phyloP scores from a whole-genome alignment of 352 stramenopile genomes.

The Phytophthora tentaculata region DNA sequence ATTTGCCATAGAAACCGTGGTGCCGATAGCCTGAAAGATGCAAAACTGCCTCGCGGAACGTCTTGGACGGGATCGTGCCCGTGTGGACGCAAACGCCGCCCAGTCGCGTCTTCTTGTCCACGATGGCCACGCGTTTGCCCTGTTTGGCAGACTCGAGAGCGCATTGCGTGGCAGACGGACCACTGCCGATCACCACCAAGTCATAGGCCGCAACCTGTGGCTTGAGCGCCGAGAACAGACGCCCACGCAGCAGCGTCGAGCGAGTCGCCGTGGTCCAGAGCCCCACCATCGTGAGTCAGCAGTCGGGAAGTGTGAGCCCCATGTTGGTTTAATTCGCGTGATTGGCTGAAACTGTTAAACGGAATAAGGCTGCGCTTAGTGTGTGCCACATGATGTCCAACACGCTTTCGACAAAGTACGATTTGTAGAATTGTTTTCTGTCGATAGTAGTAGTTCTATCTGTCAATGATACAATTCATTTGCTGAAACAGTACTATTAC shows the following conservation, averaged over 20 bases:
- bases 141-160: slow-evolving; percentile 87
- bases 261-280: slow-evolving; percentile 22
- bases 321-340: slow-evolving; percentile 6
- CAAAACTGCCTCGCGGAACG: slow-evolving; percentile 91
- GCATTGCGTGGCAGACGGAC: slow-evolving; percentile 86
- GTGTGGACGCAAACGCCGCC: slow-evolving; percentile 88
- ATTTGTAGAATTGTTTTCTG: too few relatives aligned
- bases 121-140: slow-evolving; percentile 78
- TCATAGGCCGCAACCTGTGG: slow-evolving; percentile 69
- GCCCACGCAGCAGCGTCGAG: slow-evolving; percentile 2
- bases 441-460: too few relatives aligned
- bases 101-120: slow-evolving; percentile 69
- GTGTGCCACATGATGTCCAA: slow-evolving; percentile 2
- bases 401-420: too few relatives aligned
- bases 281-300: slow-evolving; percentile 19
- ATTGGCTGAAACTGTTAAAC: slow-evolving; percentile 17
- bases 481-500: too few relatives aligned
- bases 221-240: slow-evolving; percentile 37
- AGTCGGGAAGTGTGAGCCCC: slow-evolving; percentile 16
- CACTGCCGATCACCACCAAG: slow-evolving; percentile 89
- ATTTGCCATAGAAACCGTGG: slow-evolving; percentile 89
- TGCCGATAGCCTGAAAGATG: slow-evolving; percentile 92
- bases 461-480: too few relatives aligned
- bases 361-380: slow-evolving; percentile 2
- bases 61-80: slow-evolving; percentile 89